Evolutionary conservation across 768 basidiomycete species (phyloP).

Genomic region (Termitomyces sp.): DNA sequence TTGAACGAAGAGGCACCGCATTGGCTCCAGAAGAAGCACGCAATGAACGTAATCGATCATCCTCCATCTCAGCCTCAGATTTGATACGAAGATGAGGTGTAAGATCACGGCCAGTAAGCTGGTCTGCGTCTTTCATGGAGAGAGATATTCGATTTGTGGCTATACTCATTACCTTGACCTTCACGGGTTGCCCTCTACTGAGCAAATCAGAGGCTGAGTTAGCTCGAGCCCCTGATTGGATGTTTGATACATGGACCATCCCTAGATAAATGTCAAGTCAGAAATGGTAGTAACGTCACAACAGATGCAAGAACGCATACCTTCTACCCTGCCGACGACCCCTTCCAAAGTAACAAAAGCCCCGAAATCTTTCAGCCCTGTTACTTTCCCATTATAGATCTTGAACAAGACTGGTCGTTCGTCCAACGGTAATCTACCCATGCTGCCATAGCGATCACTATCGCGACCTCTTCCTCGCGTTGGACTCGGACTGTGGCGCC

Average conservation of each 20-base stretch:
- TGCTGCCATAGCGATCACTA: slow-evolving; percentile 28
- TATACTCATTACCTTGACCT: slow-evolving; percentile 95
- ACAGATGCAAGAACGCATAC: slow-evolving; percentile 37
- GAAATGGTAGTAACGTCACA: slow-evolving; percentile 1
- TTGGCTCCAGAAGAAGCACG: slow-evolving; percentile 80
- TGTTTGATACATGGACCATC: slow-evolving; percentile 96
- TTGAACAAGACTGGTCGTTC: slow-evolving; percentile 89
- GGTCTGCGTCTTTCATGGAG: slow-evolving; percentile 99
- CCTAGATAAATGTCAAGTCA: slow-evolving; percentile 41
- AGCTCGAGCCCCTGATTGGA: slow-evolving; percentile 79
- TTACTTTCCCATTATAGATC: slow-evolving; percentile 86
- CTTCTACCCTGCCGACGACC: slow-evolving; percentile 80
- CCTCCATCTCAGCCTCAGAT: slow-evolving; percentile 89
- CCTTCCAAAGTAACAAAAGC: slow-evolving; percentile 92
- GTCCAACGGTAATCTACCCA: slow-evolving; percentile 45
- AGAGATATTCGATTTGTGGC: slow-evolving; percentile 77
- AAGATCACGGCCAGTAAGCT: slow-evolving; percentile 82
- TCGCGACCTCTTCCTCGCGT: slow-evolving; percentile 45
- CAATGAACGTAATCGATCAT: slow-evolving; percentile 60
- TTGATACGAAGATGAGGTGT: slow-evolving; percentile 94
- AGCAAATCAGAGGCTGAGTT: slow-evolving; percentile 86
- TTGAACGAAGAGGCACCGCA: slow-evolving; percentile 66
- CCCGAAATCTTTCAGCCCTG: slow-evolving; percentile 90
- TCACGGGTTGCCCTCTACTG: slow-evolving; percentile 78
- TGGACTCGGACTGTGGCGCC: slow-evolving; percentile 55